Conservation (phyloP, 306 rosid genomes). For the Dicorynia guianensis region DNA sequence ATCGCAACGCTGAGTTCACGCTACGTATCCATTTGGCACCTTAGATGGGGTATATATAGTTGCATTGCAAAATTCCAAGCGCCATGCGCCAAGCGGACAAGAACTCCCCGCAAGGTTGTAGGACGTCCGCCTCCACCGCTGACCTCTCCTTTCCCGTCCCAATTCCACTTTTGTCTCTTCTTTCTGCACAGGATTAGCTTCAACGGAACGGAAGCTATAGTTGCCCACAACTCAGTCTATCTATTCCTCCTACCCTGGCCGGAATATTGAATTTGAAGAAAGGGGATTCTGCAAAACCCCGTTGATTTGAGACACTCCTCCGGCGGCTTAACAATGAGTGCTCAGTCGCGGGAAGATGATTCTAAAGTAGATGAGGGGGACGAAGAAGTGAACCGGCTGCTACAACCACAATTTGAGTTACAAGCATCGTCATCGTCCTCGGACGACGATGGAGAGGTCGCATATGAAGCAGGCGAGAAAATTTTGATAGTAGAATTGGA, state of each 20-base stretch:
- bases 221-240: neutral
- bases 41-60: neutral
- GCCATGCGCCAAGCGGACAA: too few relatives aligned
- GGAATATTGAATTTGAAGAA: neutral
- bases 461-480: conserved; percentile 79
- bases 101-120: too few relatives aligned
- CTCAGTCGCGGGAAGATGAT: conserved; percentile 45
- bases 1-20: neutral
- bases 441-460: conserved; percentile 54
- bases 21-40: neutral
- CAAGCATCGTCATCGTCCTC: neutral
- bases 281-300: neutral
- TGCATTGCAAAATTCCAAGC: neutral
- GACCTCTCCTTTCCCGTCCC: neutral
- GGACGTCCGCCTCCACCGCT: neutral
- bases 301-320: neutral
- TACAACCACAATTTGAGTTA: conserved; percentile 42
- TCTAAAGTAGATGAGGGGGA: conserved; percentile 48
- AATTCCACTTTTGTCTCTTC: neutral
- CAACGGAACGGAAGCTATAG: neutral
- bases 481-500: conserved; percentile 61
- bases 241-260: neutral
- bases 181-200: neutral
- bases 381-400: conserved; percentile 63
- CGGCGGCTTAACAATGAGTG: conserved; percentile 46